Evolutionary conservation across 2,329 filamentous ascomycete genomes (phyloP).

Genomic region (Ceratocystis colombiana): DNA sequence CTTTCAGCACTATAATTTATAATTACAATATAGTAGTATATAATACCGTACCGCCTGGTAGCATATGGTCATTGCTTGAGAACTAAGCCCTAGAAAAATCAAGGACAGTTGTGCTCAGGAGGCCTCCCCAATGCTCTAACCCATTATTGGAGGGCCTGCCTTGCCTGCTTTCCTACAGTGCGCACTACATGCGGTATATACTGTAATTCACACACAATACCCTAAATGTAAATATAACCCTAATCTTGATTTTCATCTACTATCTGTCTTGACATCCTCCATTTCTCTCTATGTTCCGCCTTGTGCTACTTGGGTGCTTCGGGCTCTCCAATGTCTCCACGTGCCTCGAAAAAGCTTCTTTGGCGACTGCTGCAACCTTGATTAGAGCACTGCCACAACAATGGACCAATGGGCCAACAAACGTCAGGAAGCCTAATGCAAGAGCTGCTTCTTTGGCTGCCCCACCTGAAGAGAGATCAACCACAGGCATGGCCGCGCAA

Average conservation of each 20-base stretch:
- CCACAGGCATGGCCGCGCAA: not conserved
- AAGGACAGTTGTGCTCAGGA: not conserved
- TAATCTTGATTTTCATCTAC: not conserved
- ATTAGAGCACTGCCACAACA: not conserved
- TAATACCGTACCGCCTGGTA: too few species aligned
- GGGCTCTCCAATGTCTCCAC: not conserved
- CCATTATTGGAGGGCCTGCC: not conserved
- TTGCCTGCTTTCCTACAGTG: not conserved
- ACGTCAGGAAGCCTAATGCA: not conserved
- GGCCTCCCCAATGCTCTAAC: not conserved
- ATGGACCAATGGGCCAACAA: not conserved
- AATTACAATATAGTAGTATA: too few species aligned
- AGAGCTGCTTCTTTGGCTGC: not conserved
- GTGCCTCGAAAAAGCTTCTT: not conserved
- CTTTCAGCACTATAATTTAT: too few species aligned
- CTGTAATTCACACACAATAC: not conserved
- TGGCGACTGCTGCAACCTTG: not conserved
- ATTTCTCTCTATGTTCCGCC: too few species aligned
- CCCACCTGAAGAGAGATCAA: not conserved
- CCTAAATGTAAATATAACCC: not conserved
- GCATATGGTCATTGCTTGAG: too few species aligned
- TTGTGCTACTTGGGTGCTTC: not conserved
- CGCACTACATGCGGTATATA: not conserved
- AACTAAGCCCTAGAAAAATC: not conserved
- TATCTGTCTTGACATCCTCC: not conserved